phyloP scores from a whole-genome alignment of 2,329 filamentous ascomycete species.

The Aspergillus pseudoglaucus region DNA sequence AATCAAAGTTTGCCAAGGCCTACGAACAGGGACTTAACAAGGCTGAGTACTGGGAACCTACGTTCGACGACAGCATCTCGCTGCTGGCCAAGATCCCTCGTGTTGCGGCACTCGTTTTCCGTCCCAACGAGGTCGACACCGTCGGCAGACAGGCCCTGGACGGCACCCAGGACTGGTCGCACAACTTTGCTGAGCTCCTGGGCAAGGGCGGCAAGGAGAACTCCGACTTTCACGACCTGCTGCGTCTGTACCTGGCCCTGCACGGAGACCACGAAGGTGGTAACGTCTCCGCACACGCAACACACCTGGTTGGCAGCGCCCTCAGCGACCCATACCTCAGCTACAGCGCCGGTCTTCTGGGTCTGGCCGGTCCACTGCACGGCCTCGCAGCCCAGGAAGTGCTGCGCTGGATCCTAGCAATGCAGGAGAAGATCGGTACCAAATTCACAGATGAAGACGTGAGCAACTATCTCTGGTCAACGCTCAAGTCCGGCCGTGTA shows the following conservation, averaged over 20 bases:
- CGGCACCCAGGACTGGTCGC: constrained; percentile 86
- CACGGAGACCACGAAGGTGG: constrained; percentile 98
- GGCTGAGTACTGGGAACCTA: constrained; percentile 97
- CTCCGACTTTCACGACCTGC: constrained; percentile 69
- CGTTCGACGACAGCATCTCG: constrained; percentile 90
- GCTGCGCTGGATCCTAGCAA: constrained; percentile 90
- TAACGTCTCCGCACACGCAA: constrained; percentile 92
- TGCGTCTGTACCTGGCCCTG: constrained; percentile 88
- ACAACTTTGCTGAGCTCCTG: constrained; percentile 96
- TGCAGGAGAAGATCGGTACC: constrained; percentile 80
- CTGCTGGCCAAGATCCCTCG: constrained; percentile 93
- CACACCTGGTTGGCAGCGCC: constrained; percentile 89
- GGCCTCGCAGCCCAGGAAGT: constrained; percentile 95
- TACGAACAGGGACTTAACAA: constrained; percentile 90
- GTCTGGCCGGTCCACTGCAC: constrained; percentile 88
- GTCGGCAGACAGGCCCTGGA: constrained; percentile 71
- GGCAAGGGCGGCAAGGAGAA: constrained; percentile 84
- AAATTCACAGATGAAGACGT: constrained; percentile 76
- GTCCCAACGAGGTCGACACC: constrained; percentile 70
- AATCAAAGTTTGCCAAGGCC: constrained; percentile 84
- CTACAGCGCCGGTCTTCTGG: constrained; percentile 91
- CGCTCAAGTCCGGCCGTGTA: constrained; percentile 87
- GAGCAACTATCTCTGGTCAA: constrained; percentile 83
- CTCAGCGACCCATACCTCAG: constrained; percentile 92
- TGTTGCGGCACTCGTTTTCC: constrained; percentile 96